phyloP scores from a whole-genome alignment of 805 yeast genomes.

The Yamadazyma olivae region DNA sequence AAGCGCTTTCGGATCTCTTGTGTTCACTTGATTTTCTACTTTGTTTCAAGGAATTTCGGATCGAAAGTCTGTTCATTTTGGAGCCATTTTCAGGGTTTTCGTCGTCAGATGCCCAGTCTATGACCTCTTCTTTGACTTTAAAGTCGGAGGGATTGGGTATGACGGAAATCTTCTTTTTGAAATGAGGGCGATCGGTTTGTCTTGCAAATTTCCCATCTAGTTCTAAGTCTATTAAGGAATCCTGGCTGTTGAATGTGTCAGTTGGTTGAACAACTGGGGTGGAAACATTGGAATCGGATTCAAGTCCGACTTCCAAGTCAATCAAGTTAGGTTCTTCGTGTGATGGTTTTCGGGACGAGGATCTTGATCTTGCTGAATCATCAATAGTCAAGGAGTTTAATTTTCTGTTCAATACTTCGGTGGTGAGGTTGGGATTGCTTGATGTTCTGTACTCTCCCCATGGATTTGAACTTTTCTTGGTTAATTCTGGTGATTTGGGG shows the following conservation, averaged over 20 bases:
- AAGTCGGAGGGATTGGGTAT: constrained; percentile 26
- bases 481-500: constrained; percentile 1
- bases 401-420: neutral
- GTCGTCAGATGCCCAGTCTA: constrained; percentile 46
- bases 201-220: constrained; percentile 15
- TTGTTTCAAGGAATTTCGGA: constrained; percentile 34
- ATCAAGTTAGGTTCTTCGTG: constrained; percentile 26
- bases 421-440: neutral
- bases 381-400: neutral
- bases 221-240: constrained; percentile 26
- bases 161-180: constrained; percentile 30
- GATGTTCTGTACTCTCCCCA: constrained; percentile 29
- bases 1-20: constrained; percentile 4
- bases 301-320: constrained; percentile 31
- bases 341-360: constrained; percentile 8
- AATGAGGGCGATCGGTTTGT: constrained; percentile 18
- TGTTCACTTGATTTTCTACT: constrained; percentile 27
- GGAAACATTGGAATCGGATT: constrained; percentile 6
- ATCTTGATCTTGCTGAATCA: neutral
- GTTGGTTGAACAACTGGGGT: constrained; percentile 1
- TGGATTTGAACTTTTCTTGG: constrained; percentile 20
- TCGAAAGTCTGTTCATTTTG: constrained; percentile 37
- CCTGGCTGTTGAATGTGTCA: constrained; percentile 5
- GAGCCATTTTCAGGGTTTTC: constrained; percentile 36
- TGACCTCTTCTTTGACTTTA: constrained; percentile 40